Evolutionary conservation across 768 basidiomycete genomes (phyloP), one percentile per base, ranked within the genome.

Genomic region (Pisolithus albus): DNA sequence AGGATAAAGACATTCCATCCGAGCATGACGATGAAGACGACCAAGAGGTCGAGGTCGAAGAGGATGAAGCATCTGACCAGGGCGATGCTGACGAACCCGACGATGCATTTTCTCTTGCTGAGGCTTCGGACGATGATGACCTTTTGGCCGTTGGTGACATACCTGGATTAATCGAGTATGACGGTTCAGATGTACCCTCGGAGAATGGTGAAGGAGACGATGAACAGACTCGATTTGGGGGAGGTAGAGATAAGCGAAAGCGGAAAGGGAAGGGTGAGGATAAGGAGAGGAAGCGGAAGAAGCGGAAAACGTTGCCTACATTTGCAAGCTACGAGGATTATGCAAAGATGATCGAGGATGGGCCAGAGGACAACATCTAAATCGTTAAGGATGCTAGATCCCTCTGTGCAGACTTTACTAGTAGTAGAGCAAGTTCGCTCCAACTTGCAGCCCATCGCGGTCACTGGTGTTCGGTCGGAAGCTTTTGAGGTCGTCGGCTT

Each of bases 301-400:
- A 83, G 70, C 61, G 79, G 62, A 74, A 73, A 52, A 75, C 79
- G 9, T 62, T 90, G 56, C 87, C 88, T 5, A 90, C 85, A 34
- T 92, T 92, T 62, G 90, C 89, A 10, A 88, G 81, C 61, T 91
- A 91, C 59, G 90, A 92, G 52, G 89, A 91, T 52, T 92, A 90
- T 58, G 85, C 83, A 42, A 82, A 74, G 70, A 75, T 92, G 80
- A 92, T 92, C 52, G 90, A 92, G 64, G 84, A 86, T 45, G 43
- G 43, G 16, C 43, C 43, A n/a, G 43, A 45, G 43, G 43, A 45
- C n/a, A 24, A 45, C 11, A 30, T 45, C 0, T 45, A 45, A 23
- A 24, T 45, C 24, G 7, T 8, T 3, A 7, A 6, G 7, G 10
- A 26, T 45, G 40, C n/a, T 34, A 34, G 34, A 34, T 4, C 13